Evolutionary conservation across 495 filamentous ascomycete genomes (phyloP).

Genomic region (Penicillium cataractarum): DNA sequence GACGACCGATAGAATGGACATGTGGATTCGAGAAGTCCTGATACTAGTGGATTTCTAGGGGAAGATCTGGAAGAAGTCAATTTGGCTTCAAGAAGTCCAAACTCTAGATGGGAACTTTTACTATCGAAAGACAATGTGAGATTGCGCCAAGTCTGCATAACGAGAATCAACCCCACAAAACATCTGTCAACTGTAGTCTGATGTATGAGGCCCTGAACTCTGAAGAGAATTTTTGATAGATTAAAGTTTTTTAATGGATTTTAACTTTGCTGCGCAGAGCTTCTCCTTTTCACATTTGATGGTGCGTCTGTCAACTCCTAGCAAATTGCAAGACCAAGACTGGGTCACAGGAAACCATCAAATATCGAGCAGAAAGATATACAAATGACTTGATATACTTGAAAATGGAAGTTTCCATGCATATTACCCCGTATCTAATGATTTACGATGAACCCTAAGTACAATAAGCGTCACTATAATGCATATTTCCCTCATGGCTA

Average conservation of each 20-base stretch:
- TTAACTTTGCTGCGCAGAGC: not conserved
- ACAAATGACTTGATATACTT: too few relatives aligned
- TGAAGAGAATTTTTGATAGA: conserved; percentile 7
- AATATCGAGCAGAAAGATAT: too few relatives aligned
- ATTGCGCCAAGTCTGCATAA: not conserved
- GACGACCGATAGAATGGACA: not conserved
- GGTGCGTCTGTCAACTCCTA: conserved; percentile 65
- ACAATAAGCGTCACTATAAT: too few relatives aligned
- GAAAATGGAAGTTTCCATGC: too few relatives aligned
- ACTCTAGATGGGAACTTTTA: not conserved
- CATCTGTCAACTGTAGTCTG: not conserved
- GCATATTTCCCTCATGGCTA: not conserved
- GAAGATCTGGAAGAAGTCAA: not conserved
- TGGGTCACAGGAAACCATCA: too few relatives aligned
- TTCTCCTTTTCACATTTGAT: conserved; percentile 46
- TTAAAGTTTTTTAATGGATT: not conserved
- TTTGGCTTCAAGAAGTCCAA: not conserved
- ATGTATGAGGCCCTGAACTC: not conserved
- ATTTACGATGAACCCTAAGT: too few relatives aligned
- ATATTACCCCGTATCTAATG: too few relatives aligned
- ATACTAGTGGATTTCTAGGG: not conserved
- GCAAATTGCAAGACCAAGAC: conserved; percentile 52
- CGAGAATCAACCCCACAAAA: not conserved
- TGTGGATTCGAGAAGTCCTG: not conserved
- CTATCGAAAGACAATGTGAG: not conserved